Evolutionary conservation across 805 yeast genomes (phyloP).

Genomic region (Candida insectorum): DNA sequence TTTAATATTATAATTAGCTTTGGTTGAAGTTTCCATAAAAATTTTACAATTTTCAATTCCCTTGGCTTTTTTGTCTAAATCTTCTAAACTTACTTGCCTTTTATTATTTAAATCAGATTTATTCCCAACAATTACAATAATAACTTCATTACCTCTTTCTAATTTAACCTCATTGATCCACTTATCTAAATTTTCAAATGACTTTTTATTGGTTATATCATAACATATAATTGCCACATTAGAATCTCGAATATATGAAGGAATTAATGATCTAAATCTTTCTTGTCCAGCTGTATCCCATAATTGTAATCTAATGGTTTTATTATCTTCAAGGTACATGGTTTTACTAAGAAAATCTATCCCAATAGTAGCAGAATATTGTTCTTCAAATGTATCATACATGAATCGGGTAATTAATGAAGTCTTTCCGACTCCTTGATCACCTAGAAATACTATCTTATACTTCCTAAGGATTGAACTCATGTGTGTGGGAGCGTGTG

Average conservation of each 20-base stretch:
- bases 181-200: slow-evolving; percentile 78
- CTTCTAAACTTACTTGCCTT: slow-evolving; percentile 78
- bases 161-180: slow-evolving; percentile 95
- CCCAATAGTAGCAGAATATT: slow-evolving; percentile 95
- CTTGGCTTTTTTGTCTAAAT: slow-evolving; percentile 76
- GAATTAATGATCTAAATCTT: slow-evolving; percentile 89
- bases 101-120: slow-evolving; percentile 78
- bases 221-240: slow-evolving; percentile 97
- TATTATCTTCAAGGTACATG: slow-evolving; percentile 87
- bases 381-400: slow-evolving; percentile 97
- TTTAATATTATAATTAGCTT: slow-evolving; percentile 92
- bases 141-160: slow-evolving; percentile 88
- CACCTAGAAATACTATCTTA: slow-evolving; percentile 95
- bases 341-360: slow-evolving; percentile 93
- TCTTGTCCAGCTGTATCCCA: slow-evolving; percentile 99
- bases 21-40: slow-evolving; percentile 90
- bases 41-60: slow-evolving; percentile 67
- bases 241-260: slow-evolving; percentile 92
- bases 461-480: slow-evolving; percentile 53
- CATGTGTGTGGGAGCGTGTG: no score
- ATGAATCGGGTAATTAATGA: slow-evolving; percentile 94
- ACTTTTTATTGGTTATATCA: slow-evolving; percentile 83
- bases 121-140: slow-evolving; percentile 88
- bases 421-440: slow-evolving; percentile 95
- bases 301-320: slow-evolving; percentile 87